Evolutionary conservation across 2,329 filamentous ascomycete species (phyloP).

Genomic region (Paracamarosporium sp.): DNA sequence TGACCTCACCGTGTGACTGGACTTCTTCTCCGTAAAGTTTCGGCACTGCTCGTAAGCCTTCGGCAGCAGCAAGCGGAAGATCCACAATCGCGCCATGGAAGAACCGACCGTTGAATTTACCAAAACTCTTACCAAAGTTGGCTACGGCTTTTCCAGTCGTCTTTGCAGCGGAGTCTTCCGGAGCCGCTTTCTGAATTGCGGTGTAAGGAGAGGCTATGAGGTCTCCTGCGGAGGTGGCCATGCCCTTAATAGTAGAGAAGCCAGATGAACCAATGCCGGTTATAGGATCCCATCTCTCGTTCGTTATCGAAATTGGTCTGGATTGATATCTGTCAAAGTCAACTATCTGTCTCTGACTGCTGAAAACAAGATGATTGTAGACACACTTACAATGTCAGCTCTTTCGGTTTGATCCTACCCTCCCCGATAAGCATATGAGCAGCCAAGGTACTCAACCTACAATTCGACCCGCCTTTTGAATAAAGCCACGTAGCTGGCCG

Average conservation of each 20-base stretch:
- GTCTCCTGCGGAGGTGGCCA: constrained; percentile 64
- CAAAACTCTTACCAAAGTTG: constrained; percentile 24
- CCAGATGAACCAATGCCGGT: constrained; percentile 68
- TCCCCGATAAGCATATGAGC: constrained; percentile 30
- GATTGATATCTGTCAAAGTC: constrained; percentile 20
- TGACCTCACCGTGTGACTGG: constrained; percentile 39
- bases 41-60: constrained; percentile 45
- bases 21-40: constrained; percentile 47
- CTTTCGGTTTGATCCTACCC: constrained; percentile 16
- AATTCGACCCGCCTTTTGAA: constrained; percentile 14
- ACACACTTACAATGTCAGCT: constrained; percentile 25
- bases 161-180: constrained; percentile 6
- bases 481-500: constrained; percentile 31
- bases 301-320: constrained; percentile 39
- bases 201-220: constrained; percentile 50
- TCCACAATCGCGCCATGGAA: constrained; percentile 45
- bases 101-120: constrained; percentile 22
- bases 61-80: constrained; percentile 44
- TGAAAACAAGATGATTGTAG: not conserved
- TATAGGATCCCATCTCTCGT: constrained; percentile 65
- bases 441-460: constrained; percentile 30
- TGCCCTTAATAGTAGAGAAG: constrained; percentile 59
- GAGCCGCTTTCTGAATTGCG: constrained; percentile 4
- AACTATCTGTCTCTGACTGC: not conserved
- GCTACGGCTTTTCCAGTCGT: not conserved